Evolutionary conservation across 495 filamentous ascomycete species (phyloP).

Genomic region (Daldinia childiae): DNA sequence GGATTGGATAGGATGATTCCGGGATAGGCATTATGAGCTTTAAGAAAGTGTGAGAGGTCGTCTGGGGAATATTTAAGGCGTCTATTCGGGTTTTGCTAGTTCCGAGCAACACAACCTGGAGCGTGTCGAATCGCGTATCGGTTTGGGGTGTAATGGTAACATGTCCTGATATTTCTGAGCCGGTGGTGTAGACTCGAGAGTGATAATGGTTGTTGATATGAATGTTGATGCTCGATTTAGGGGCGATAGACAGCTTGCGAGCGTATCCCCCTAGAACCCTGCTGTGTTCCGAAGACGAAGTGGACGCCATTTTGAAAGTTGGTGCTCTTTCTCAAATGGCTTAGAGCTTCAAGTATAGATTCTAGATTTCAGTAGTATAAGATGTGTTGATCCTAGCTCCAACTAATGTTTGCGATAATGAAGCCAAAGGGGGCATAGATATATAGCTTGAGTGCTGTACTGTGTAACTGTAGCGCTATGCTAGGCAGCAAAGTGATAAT

Average conservation of each 20-base stretch:
- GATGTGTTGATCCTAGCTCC: not conserved
- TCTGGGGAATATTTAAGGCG: slow-evolving; percentile 52
- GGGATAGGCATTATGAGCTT: slow-evolving; percentile 83
- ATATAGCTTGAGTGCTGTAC: not conserved
- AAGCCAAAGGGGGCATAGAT: not conserved
- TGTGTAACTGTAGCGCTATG: not conserved
- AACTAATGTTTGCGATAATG: not conserved
- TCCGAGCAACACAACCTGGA: slow-evolving; percentile 86
- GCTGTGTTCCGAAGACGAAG: slow-evolving; percentile 23
- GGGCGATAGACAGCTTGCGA: slow-evolving; percentile 32
- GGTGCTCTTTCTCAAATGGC: not conserved
- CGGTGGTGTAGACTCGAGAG: slow-evolving; percentile 61
- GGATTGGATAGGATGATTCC: slow-evolving; percentile 72
- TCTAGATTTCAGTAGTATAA: not conserved
- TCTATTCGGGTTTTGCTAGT: slow-evolving; percentile 55
- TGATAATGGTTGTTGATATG: slow-evolving; percentile 57
- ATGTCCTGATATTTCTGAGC: slow-evolving; percentile 55
- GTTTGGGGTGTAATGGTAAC: slow-evolving; percentile 65
- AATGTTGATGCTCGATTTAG: slow-evolving; percentile 53
- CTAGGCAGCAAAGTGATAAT: not conserved
- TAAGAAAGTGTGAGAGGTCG: slow-evolving; percentile 70
- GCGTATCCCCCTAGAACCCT: slow-evolving; percentile 27
- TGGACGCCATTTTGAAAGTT: slow-evolving; percentile 31
- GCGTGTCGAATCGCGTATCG: slow-evolving; percentile 78
- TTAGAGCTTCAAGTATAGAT: not conserved